phyloP scores from a whole-genome alignment of 768 basidiomycete genomes.

The Sporobolomyces pararoseus region DNA sequence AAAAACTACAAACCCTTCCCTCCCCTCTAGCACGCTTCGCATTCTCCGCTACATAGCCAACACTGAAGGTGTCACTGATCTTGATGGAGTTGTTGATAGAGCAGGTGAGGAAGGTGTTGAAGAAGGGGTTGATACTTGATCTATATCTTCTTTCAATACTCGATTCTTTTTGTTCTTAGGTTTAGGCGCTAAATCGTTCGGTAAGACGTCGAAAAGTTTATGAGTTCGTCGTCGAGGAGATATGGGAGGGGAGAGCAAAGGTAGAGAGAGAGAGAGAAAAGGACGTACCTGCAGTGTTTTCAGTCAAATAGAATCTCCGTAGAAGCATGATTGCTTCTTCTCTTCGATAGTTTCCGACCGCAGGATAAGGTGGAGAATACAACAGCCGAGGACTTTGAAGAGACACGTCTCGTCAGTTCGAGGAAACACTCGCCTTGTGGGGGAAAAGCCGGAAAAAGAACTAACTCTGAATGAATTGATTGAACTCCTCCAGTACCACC shows the following conservation, averaged over 20 bases:
- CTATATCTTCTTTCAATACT: conserved; percentile 76
- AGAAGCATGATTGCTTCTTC: conserved; percentile 83
- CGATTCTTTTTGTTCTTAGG: conserved; percentile 84
- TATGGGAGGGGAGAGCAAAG: too few relatives aligned
- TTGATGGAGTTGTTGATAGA: not conserved
- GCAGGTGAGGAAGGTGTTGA: not conserved
- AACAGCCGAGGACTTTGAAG: conserved; percentile 63
- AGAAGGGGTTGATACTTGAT: conserved; percentile 3
- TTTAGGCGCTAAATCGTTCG: conserved; percentile 62
- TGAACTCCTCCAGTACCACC: conserved; percentile 95
- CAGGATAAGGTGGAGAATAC: conserved; percentile 67
- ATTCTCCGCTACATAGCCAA: not conserved
- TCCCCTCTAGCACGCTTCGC: too few relatives aligned
- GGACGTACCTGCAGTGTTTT: conserved; percentile 80
- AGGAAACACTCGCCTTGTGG: too few relatives aligned
- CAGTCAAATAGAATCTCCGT: conserved; percentile 84
- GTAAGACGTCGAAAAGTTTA: not conserved
- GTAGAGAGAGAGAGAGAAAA: not conserved
- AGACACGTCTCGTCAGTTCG: not conserved
- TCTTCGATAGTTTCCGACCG: conserved; percentile 69
- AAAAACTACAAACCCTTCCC: too few relatives aligned
- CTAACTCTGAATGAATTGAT: conserved; percentile 71
- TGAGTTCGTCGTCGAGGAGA: too few relatives aligned
- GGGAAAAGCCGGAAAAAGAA: conserved; percentile 14
- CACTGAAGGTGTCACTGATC: not conserved